These are phyloP conservation scores for Fragilariopsis cylindrus DNA, from an alignment of 108 stramenopile genomes.

Conservation along the genomic window DNA sequence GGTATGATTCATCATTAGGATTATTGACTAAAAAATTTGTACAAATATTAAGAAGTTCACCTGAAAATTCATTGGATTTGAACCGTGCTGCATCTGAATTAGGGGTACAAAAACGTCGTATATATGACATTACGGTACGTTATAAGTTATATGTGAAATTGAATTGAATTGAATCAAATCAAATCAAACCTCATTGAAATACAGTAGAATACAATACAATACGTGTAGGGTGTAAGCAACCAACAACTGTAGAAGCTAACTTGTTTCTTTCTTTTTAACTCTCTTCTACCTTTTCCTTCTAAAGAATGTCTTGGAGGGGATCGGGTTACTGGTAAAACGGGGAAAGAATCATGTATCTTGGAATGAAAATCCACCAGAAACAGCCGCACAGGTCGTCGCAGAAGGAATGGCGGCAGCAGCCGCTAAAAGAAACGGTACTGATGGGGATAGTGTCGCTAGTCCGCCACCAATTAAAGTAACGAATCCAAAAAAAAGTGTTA, in stretches of 20 bases:
- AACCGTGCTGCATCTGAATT: conserved; percentile 85
- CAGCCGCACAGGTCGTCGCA: conserved; percentile 16
- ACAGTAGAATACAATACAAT: background rate
- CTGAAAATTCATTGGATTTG: conserved; percentile 79
- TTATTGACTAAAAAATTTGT: conserved; percentile 92
- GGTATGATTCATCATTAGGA: conserved; percentile 89
- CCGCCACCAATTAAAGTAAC: background rate
- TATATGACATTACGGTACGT: conserved; percentile 90
- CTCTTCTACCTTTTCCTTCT: background rate
- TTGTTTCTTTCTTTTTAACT: background rate
- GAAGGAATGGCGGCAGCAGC: conserved; percentile 13
- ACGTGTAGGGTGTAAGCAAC: background rate
- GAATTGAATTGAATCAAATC: background rate
- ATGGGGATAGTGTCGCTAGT: conserved; percentile 32
- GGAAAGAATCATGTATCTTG: conserved; percentile 92
- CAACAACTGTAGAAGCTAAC: background rate
- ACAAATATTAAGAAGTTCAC: conserved; percentile 57
- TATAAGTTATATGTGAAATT: background rate
- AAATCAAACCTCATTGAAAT: background rate
- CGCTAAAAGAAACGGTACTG: conserved; percentile 21
- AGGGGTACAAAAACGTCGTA: conserved; percentile 90
- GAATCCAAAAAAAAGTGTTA: conserved; percentile 26
- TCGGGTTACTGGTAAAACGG: conserved; percentile 85
- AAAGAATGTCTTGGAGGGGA: conserved; percentile 91
- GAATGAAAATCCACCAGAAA: conserved; percentile 51